These are phyloP conservation scores for Krasilnikovozyma curviuscula DNA, from an alignment of 768 basidiomycete species.

Conservation along the genomic window DNA sequence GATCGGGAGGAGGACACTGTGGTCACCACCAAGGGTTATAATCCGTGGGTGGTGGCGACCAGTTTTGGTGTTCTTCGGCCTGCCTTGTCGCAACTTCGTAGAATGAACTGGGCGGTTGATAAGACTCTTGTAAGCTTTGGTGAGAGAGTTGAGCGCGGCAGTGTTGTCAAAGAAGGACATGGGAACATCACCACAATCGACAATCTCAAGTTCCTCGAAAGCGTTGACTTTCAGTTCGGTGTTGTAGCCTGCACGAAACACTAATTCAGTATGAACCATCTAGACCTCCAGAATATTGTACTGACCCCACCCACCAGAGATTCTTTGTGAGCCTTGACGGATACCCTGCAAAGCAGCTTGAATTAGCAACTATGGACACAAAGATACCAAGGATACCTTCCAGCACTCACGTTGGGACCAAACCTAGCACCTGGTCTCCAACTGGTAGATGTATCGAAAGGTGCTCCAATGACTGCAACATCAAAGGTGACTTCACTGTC, in stretches of 20 bases:
- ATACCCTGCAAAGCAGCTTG: no score
- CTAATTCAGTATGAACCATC: no score
- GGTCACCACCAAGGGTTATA: slow-evolving; percentile 25
- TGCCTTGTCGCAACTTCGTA: not conserved
- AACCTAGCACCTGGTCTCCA: slow-evolving; percentile 25
- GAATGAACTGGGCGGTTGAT: not conserved
- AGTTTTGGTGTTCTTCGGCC: slow-evolving; percentile 22
- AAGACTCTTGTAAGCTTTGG: slow-evolving; percentile 19
- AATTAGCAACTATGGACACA: no score
- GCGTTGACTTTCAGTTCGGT: slow-evolving; percentile 24
- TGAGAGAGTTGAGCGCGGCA: slow-evolving; percentile 25
- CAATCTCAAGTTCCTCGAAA: slow-evolving; percentile 21
- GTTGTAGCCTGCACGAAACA: no score
- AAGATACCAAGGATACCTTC: no score
- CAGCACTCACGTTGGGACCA: slow-evolving; percentile 26
- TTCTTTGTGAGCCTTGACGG: slow-evolving; percentile 25
- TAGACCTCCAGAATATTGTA: no score
- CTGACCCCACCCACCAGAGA: no score
- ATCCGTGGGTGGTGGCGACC: slow-evolving; percentile 26
- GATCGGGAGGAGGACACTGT: slow-evolving; percentile 23
- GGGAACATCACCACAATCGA: slow-evolving; percentile 26
- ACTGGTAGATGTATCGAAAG: slow-evolving; percentile 25
- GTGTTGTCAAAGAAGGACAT: slow-evolving; percentile 20
- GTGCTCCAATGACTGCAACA: no score
- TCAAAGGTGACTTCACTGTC: no score